phyloP scores from a whole-genome alignment of 208 protist genomes.

The Leishmania martiniquensis region DNA sequence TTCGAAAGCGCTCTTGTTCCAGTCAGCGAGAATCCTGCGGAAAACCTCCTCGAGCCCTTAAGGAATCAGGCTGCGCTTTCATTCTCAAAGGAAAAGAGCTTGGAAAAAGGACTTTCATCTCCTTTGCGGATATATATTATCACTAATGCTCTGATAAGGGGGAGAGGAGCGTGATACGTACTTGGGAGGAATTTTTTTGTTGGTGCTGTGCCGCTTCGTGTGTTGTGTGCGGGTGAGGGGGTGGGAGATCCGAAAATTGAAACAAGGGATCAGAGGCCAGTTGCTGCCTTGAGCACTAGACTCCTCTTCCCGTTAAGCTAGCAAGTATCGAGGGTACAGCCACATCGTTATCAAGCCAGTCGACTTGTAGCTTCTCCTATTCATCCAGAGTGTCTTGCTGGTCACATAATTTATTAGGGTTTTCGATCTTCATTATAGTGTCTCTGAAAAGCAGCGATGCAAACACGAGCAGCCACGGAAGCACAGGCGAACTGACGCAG shows the following conservation, averaged over 20 bases:
- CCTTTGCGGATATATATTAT: not conserved
- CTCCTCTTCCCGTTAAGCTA: not conserved
- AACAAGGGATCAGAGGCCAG: not conserved
- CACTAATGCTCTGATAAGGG: not conserved
- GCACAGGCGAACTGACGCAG: constrained; percentile 5
- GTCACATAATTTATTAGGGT: constrained; percentile 18
- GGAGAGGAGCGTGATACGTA: not conserved
- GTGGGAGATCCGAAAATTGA: not conserved
- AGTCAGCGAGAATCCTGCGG: not conserved
- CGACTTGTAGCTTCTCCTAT: not conserved
- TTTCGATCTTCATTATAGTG: constrained; percentile 4
- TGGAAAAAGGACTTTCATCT: not conserved
- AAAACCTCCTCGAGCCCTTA: not conserved
- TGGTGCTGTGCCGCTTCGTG: not conserved
- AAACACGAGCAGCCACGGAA: not conserved
- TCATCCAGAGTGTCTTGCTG: constrained; percentile 4
- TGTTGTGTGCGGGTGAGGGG: not conserved
- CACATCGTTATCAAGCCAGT: too few relatives aligned
- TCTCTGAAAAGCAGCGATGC: not conserved
- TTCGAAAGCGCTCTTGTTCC: constrained; percentile 25
- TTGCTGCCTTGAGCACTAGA: not conserved
- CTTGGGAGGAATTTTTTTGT: not conserved
- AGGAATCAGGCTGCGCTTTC: not conserved
- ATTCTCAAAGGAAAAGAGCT: not conserved
- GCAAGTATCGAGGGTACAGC: not conserved